Base-by-base conservation (phyloP, 495 filamentous ascomycete genomes). In the Trichoderma erinaceum region DNA sequence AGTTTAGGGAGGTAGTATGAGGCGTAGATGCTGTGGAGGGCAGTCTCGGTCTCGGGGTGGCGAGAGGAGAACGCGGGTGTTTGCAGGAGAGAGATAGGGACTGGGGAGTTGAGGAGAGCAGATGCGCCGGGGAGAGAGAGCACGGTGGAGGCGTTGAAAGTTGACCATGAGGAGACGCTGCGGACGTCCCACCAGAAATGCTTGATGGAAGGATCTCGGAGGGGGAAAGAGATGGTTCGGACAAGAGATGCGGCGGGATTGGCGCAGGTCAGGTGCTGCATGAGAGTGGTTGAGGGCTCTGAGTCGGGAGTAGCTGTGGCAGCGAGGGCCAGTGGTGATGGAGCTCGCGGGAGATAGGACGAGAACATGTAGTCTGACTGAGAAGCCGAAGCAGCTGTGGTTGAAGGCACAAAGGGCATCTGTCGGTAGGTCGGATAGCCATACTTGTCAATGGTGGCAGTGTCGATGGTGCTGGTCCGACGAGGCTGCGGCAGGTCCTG, bases 131-230 rank as follows among this genome's bases (percentile, higher is more conserved):
- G 88, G 64, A 96, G 84, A n/a, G 86, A 81, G 70, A 86, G 82
- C 76, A 97, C 90, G 65, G 89, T 88, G 61, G 78, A 73, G 29
- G 92, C 78, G 66, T 84, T 89, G 83, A 97, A 97, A 68, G 86
- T 83, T 56, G 82, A 83, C 93, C 93, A 97, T 70, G 86, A 83
- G 63, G 90, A 88, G 69, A 97, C 81, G 72, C 96, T 93, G 64
- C 93, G 90, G 67, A 97, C 85, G 70, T 97, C 93, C 90, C 90
- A 97, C 93, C 93, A 97, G 74, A 92, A 94, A 74, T 96, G 89
- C 73, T 88, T 88, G 73, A 90, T 87, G 71, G 88, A 76, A 56
- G 88, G 88, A 48, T 92, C 86, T 32, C 86, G 84, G 27, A 85
- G 83, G 12, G 86, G 82, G 74, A 90, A 86, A 70, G 87, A 91